Percentiles rank a stretch among this genome's conserved stretches.
Conservation (phyloP, 1,284 basidiomycete genomes). For the Xerocomus amazonicus region DNA sequence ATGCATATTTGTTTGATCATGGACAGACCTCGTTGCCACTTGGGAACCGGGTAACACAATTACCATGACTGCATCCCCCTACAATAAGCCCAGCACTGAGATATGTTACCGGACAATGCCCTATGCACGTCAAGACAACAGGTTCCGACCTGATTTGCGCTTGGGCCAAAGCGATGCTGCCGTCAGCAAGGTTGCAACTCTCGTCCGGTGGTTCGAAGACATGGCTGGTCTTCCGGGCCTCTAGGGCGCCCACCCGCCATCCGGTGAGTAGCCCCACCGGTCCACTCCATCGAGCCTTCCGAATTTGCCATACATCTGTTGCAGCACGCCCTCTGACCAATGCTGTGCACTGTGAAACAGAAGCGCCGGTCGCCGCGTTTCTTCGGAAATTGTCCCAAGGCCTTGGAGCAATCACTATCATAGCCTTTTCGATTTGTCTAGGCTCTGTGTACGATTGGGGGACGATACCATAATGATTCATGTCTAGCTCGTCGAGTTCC, state of each 20-base stretch:
- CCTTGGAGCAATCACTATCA: conserved; percentile 18
- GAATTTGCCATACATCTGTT: conserved; percentile 14
- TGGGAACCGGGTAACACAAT: conserved; percentile 43
- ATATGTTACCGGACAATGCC: conserved; percentile 79
- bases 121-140: conserved; percentile 52
- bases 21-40: conserved; percentile 47
- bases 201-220: conserved; percentile 68
- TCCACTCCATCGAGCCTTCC: background rate
- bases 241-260: conserved; percentile 7
- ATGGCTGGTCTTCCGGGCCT: conserved; percentile 52
- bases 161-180: conserved; percentile 64
- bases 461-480: conserved; percentile 14
- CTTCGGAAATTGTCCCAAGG: conserved; percentile 25
- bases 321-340: conserved; percentile 12
- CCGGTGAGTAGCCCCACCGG: conserved; percentile 18
- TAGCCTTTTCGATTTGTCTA: conserved; percentile 18
- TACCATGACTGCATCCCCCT: conserved; percentile 59
- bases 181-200: conserved; percentile 59
- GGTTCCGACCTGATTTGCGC: conserved; percentile 65
- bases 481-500: conserved; percentile 10
- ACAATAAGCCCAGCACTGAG: conserved; percentile 53
- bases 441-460: conserved; percentile 11
- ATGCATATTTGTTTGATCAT: conserved; percentile 17
- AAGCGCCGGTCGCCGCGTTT: conserved; percentile 22
- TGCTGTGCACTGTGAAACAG: conserved; percentile 26